A percentile compares a stretch with the other conserved stretches of the same genome.
These are phyloP conservation scores for Boletus tomentosulus DNA, from an alignment of 768 basidiomycete genomes.

Conservation along the genomic window DNA sequence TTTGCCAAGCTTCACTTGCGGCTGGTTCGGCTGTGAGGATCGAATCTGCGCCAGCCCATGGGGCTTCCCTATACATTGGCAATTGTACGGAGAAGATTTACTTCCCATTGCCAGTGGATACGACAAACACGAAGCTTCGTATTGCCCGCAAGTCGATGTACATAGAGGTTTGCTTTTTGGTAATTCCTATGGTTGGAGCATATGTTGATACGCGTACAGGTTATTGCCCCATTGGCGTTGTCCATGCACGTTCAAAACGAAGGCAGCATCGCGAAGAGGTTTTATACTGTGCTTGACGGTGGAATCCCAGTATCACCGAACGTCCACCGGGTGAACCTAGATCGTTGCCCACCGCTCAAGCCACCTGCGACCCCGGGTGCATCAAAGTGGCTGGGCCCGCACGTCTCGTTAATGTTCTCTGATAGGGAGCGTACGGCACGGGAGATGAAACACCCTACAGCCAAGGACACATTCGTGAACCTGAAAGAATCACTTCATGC, in stretches of 20 bases:
- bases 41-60: slow-evolving; percentile 1
- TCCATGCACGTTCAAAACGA: slow-evolving; percentile 16
- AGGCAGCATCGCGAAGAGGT: slow-evolving; percentile 20
- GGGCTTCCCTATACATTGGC: slow-evolving; percentile 9
- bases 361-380: slow-evolving; percentile 7
- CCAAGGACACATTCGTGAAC: slow-evolving; percentile 24
- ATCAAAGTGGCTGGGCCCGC: slow-evolving; percentile 31
- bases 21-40: slow-evolving; percentile 19
- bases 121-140: slow-evolving; percentile 35
- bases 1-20: slow-evolving; percentile 12
- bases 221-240: slow-evolving; percentile 16
- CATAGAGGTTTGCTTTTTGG: slow-evolving; percentile 31
- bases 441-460: not conserved
- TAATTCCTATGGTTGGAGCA: not conserved
- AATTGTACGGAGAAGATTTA: slow-evolving; percentile 24
- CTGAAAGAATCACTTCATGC: slow-evolving; percentile 33
- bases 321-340: slow-evolving; percentile 39
- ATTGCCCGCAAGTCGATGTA: slow-evolving; percentile 55
- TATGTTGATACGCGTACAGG: slow-evolving; percentile 9
- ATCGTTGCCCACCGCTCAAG: slow-evolving; percentile 32
- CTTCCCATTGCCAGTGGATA: slow-evolving; percentile 45
- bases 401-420: slow-evolving; percentile 32
- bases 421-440: slow-evolving; percentile 24
- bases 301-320: slow-evolving; percentile 27
- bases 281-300: slow-evolving; percentile 23